Base-by-base conservation (phyloP, 2,329 filamentous ascomycete genomes). In the Diaporthe aspalathi region DNA sequence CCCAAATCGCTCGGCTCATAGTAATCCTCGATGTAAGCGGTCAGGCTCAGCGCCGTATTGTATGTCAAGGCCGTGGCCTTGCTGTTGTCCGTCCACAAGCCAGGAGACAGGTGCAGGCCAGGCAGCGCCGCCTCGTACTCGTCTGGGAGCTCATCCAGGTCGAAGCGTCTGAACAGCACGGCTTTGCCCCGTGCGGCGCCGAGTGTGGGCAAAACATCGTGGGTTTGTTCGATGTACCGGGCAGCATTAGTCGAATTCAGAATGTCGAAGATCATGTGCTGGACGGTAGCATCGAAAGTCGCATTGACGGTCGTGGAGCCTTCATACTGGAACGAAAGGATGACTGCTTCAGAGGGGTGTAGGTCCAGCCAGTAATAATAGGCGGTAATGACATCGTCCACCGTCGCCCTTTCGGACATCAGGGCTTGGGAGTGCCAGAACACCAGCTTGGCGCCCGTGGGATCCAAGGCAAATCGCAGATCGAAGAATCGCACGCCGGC, bases 401-500 rank as follows among this genome's bases (percentile, higher is more conserved):
- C 74, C 0, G 80, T 83, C 1, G 84, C 82, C 0, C 76, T 80
- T 63, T 84, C 80, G 0, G 83, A 85, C 27, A 84, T 77, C 35
- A 87, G 78, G 8, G 83, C 85, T 40, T 81, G 73, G 8, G 79
- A 78, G 74, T 88, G 86, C 79, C 84, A 87, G 77, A 87, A 87
- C 3, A 86, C 82, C 1, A 88, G 77, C 1, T 77, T 80, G 11
- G 77, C 81, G 66, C 83, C 83, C 2, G 82, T 82, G 2, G 83
- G 80, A 73, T 87, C 85, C 40, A 83, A 79, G 3, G 84, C 85
- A 74, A 83, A 85, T n/a, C 85, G 79, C 49, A 87, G 76, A 73
- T 88, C 86, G 70, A 88, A 86, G 45, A 82, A 85, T 20, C 86
- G 83, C 17, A 87, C 82, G 8, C 85, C 86, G 32, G 79, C 79